Evolutionary conservation across 805 yeast genomes (phyloP).

Genomic region (Starmera amethionina): DNA sequence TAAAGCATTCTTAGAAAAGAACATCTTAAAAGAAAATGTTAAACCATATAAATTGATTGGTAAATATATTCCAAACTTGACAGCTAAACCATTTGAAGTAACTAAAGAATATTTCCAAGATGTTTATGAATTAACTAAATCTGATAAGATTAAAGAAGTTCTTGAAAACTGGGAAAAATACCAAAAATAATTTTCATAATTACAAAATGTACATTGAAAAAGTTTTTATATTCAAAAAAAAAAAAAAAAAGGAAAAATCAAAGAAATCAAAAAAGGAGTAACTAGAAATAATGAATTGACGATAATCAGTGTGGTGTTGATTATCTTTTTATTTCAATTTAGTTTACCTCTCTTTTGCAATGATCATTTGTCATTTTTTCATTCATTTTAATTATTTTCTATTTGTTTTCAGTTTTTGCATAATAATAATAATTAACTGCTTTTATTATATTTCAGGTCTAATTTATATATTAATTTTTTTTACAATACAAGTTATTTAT

Average conservation of each 20-base stretch:
- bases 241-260: too few relatives aligned
- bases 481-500: too few relatives aligned
- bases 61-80: slow-evolving; percentile 96
- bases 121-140: slow-evolving; percentile 84
- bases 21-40: slow-evolving; percentile 89
- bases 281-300: background rate
- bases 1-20: slow-evolving; percentile 94
- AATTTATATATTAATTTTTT: too few relatives aligned
- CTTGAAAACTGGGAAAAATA: slow-evolving; percentile 94
- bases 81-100: slow-evolving; percentile 94
- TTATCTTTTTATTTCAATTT: background rate
- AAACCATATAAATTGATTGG: slow-evolving; percentile 89
- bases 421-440: too few relatives aligned
- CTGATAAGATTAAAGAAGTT: slow-evolving; percentile 82
- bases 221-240: too few relatives aligned
- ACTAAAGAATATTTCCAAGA: slow-evolving; percentile 96
- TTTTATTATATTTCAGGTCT: too few relatives aligned
- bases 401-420: too few relatives aligned
- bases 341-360: too few relatives aligned
- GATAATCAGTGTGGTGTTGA: slow-evolving; percentile 5
- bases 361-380: background rate
- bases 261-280: too few relatives aligned
- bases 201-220: too few relatives aligned
- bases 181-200: slow-evolving; percentile 23
- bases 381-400: background rate